These are phyloP conservation scores for Euclidium syriacum DNA, from an alignment of 345 rosid genomes.

Conservation along the genomic window DNA sequence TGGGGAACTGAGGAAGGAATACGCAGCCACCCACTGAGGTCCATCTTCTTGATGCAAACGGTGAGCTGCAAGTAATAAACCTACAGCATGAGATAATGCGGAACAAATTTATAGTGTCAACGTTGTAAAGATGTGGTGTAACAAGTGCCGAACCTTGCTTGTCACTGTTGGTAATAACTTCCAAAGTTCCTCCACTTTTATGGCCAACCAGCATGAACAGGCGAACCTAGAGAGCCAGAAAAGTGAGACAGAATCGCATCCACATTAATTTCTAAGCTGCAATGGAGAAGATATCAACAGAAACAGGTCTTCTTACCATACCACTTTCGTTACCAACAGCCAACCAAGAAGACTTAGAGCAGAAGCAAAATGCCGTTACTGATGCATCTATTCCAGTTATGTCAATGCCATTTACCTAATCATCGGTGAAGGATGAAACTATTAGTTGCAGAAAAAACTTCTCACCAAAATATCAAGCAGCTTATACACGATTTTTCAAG, in stretches of 20 bases:
- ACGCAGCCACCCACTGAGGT: conserved; percentile 62
- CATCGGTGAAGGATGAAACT: conserved; percentile 17
- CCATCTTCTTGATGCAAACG: conserved; percentile 50
- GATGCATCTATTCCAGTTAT: conserved; percentile 41
- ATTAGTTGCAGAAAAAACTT: neutral
- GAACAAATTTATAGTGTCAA: neutral
- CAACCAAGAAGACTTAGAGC: conserved; percentile 50
- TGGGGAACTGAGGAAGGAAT: conserved; percentile 57
- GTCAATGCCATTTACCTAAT: conserved; percentile 44
- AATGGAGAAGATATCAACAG: conserved; percentile 10
- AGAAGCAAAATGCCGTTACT: conserved; percentile 57
- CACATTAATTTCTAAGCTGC: neutral
- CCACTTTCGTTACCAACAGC: conserved; percentile 71
- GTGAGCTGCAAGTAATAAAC: conserved; percentile 47
- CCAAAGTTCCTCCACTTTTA: conserved; percentile 42
- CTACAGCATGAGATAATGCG: conserved; percentile 13
- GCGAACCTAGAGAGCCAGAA: conserved; percentile 47
- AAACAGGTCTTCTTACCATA: conserved; percentile 53
- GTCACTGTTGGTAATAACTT: conserved; percentile 51
- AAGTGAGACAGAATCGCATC: conserved; percentile 24
- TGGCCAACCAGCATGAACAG: conserved; percentile 47
- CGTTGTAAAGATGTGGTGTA: neutral
- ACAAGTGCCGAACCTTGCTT: conserved; percentile 50
- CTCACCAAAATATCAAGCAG: conserved; percentile 13
- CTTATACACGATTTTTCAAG: neutral